Base-by-base conservation (phyloP, 202 grass and related monocot genomes). In the Schoenoplectus tabernaemontani region DNA sequence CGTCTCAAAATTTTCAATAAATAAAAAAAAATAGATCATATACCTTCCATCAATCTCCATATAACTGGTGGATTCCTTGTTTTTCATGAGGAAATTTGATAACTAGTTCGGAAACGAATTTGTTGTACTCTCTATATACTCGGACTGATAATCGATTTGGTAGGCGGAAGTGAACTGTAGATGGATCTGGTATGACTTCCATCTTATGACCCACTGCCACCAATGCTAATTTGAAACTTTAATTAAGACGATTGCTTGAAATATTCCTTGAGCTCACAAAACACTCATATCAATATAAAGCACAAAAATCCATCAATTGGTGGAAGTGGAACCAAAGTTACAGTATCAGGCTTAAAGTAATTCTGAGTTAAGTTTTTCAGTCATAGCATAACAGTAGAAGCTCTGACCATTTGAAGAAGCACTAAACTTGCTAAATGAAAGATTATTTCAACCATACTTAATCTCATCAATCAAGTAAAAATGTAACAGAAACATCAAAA, bases 41-140 rank as follows among this genome's bases (percentile, higher is more conserved):
- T 83, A 94, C 94, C 94, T 92, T 92, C 94, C 94, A 97, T 57
- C 94, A 97, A 65, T 42, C 86, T 34, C 88, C 83, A 20, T 97
- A 97, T 75, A 97, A 97, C 68, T 92, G 81, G 50, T 85, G 73
- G 30, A 94, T 92, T 7, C 91, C 94, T 88, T 92, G 86, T 57
- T 86, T 87, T 77, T 97, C 94, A 81, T 97, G 89, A 64, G 91
- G 94, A 67, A 97, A 97, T 71, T 94, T 97, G 59, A 81, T 85
- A 38, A 90, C 68, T 59, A 97, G 63, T 73, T 92, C 91, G 22
- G 28, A 44, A 50, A 87, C 16, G 42, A 97, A 97, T 50, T 94
- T 86, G 2, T 81, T 61, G 26, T 92, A 94, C 58, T 90, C 78
- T 67, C 94, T 85, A 66, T 97, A 89, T 68, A 92, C 91, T 65